Evolutionary conservation across 1,284 basidiomycete species (phyloP).

Genomic region (Inonotus obliquus): DNA sequence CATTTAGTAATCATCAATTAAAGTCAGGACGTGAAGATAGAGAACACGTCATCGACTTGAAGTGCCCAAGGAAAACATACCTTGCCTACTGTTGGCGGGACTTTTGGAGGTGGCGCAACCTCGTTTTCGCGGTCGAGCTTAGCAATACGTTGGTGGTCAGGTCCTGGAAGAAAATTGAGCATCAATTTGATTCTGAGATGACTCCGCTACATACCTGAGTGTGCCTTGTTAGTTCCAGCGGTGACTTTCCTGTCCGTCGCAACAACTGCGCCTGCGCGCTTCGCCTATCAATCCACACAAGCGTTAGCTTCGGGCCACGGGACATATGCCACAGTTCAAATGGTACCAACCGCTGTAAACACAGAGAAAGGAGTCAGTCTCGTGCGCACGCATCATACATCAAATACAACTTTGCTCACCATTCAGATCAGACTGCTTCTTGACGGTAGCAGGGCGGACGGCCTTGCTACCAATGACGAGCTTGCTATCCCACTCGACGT

Average conservation of each 20-base stretch:
- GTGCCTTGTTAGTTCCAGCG: constrained; percentile 66
- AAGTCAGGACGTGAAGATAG: neutral
- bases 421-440: constrained; percentile 66
- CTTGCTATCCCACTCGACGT: constrained; percentile 66
- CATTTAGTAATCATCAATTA: neutral
- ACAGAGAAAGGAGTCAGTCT: neutral
- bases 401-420: constrained; percentile 40
- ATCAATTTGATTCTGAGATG: neutral
- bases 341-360: constrained; percentile 8
- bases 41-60: neutral
- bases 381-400: neutral
- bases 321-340: neutral
- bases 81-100: constrained; percentile 77
- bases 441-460: constrained; percentile 64
- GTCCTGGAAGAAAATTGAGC: constrained; percentile 43
- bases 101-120: constrained; percentile 89
- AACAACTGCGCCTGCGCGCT: constrained; percentile 65
- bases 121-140: constrained; percentile 96
- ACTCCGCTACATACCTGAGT: constrained; percentile 46
- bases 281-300: constrained; percentile 44
- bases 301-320: neutral
- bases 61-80: constrained; percentile 36
- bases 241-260: constrained; percentile 74
- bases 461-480: constrained; percentile 75
- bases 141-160: constrained; percentile 91